Base-by-base conservation (phyloP, 73 alveolate genomes). In the Paramecium biaurelia region DNA sequence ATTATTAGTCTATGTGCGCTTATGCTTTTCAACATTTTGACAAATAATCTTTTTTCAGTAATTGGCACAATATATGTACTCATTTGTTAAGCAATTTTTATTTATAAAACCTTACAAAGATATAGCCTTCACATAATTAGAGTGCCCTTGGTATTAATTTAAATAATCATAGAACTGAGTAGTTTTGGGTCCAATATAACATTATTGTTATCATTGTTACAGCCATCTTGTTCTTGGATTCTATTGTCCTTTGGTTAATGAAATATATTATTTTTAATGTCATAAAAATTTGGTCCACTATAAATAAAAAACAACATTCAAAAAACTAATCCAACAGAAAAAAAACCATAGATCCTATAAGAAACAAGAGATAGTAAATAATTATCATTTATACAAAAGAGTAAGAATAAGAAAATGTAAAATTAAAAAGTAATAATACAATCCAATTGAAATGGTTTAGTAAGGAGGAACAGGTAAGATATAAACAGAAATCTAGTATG, bases 201-300 rank as follows among this genome's bases (percentile, higher is more conserved):
- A 21, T 24, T 79, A 45, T 45, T 79, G 7, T 24, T 79, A 63
- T 79, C 90, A 14, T 43, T 79, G 11, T 12, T 79, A 8, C 30
- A 79, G 34, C 35, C 53, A 43, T 18, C 20, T 10, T 79, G 24
- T 23, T 43, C 76, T 30, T 79, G 90, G 90, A 12, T 47, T 18
- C 72, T 42, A 20, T 79, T 79, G 49, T 79, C 14, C 21, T 79
- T 79, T 47, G 76, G 74, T 34, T 79, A 79, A 47, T 79, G 41
- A 23, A 63, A 63, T 26, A 63, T 63, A 58, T 58, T 58, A 63
- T 63, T 63, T 15, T 63, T 6, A 63, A 63, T 63, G 84, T 63
- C 84, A 63, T 63, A 63, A 63, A 21, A 63, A 63, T 26, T 63
- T 12, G 84, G 84, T 1, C 47, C 45, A 8, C 84, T 63, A 26